Evolutionary conservation across 2,329 filamentous ascomycete species (phyloP).

Genomic region (Thielaviopsis ethacetica): DNA sequence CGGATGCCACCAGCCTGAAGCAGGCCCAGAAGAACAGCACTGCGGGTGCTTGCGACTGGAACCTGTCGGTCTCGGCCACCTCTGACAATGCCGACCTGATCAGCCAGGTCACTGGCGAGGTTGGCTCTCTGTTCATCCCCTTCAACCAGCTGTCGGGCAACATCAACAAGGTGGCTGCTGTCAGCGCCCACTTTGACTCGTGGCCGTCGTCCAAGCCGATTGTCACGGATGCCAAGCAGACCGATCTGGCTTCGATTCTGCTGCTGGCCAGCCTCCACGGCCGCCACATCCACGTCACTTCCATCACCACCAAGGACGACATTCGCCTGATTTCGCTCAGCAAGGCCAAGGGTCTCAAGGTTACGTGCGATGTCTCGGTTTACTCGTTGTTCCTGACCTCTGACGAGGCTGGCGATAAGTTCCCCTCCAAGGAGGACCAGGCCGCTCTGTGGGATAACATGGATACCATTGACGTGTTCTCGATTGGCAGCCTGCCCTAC

Average conservation of each 20-base stretch:
- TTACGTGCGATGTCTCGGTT: slow-evolving; percentile 70
- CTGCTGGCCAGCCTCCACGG: slow-evolving; percentile 63
- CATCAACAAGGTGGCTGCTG: slow-evolving; percentile 67
- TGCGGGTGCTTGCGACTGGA: slow-evolving; percentile 57
- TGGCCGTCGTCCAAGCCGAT: slow-evolving; percentile 69
- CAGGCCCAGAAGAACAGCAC: slow-evolving; percentile 56
- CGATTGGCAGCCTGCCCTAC: slow-evolving; percentile 62
- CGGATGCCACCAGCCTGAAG: slow-evolving; percentile 54
- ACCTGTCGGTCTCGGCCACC: slow-evolving; percentile 61
- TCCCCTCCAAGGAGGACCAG: slow-evolving; percentile 54
- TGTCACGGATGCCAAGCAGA: slow-evolving; percentile 65
- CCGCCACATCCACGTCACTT: slow-evolving; percentile 64
- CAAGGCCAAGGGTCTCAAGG: slow-evolving; percentile 67
- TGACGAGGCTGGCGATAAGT: slow-evolving; percentile 46
- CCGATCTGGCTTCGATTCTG: slow-evolving; percentile 65
- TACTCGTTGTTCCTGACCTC: slow-evolving; percentile 63
- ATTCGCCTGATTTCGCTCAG: slow-evolving; percentile 60
- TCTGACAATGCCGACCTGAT: slow-evolving; percentile 60
- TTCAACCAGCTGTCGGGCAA: slow-evolving; percentile 71
- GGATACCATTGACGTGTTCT: slow-evolving; percentile 61
- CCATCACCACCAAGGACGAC: slow-evolving; percentile 66
- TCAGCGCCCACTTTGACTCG: slow-evolving; percentile 61
- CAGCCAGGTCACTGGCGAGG: slow-evolving; percentile 52
- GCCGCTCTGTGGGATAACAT: slow-evolving; percentile 59
- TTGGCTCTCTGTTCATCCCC: slow-evolving; percentile 67